Base-by-base conservation (phyloP, 164 flowering plant species). In the Aristolochia californica region DNA sequence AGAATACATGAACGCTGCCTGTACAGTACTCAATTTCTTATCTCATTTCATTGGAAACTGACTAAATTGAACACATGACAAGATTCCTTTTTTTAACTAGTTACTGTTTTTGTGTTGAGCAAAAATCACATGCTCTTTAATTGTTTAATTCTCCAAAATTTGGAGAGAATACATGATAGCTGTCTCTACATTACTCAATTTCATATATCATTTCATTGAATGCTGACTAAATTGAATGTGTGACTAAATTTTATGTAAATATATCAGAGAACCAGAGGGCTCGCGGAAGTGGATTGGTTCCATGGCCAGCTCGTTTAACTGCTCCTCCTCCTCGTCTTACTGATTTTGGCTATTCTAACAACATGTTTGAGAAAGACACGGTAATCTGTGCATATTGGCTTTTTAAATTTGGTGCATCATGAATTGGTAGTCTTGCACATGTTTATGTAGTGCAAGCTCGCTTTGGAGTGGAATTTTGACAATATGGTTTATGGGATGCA, bases 251-350 rank as follows among this genome's bases (percentile, higher is more conserved):
- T 47, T 17, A 7, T 24, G 21, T 45, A 16, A 13, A 11, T 43
- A 20, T 57, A 23, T 49, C 63, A 60, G 63, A 53, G 43, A 53
- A 43, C 57, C 64, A 53, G 50, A 61, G 64, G 28, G 57, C 23
- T 17, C 69, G 47, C 48, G 97, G 97, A 20, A 87, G 95, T 72
- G 93, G 85, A 62, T 71, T 89, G 71, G 90, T 77, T 59, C 90
- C 97, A 18, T 87, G 95, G 97, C 95, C 97, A 27, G 84, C 88
- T 63, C 77, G 97, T 27, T 65, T 77, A 57, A 82, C 79, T 66
- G 52, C 90, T 67, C 73, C 93, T 50, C 93, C 97, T 66, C 97
- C 91, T 16, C 83, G 95, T 7, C 91, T 87, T 17, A 82, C 85
- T 72, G 97, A 87, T 68, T 77, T 90, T 70, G 90, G 82, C 61